Evolutionary conservation across 768 basidiomycete genomes (phyloP).

Genomic region (Coprinopsis sp.): DNA sequence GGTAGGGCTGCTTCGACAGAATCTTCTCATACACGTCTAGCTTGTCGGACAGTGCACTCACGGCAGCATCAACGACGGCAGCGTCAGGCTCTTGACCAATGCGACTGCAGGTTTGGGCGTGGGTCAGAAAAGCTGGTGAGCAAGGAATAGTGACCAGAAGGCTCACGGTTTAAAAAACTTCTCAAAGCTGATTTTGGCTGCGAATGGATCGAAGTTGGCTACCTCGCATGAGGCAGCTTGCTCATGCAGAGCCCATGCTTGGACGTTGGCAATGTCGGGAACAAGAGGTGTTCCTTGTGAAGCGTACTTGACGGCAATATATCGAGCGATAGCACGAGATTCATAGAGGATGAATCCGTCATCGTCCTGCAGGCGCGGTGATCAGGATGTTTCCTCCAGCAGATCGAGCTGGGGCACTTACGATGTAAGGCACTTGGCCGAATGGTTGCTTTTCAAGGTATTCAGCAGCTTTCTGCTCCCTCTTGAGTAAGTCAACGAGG

Average conservation of each 20-base stretch:
- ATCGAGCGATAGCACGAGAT: constrained; percentile 56
- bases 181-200: constrained; percentile 33
- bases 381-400: neutral
- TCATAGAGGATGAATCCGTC: constrained; percentile 61
- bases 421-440: constrained; percentile 56
- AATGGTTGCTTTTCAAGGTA: constrained; percentile 56
- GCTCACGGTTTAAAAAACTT: constrained; percentile 43
- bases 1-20: constrained; percentile 41
- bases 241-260: constrained; percentile 32
- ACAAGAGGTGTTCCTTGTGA: constrained; percentile 46
- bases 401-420: constrained; percentile 19
- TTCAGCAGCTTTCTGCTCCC: constrained; percentile 42
- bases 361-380: constrained; percentile 34
- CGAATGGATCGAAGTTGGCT: constrained; percentile 39
- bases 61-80: constrained; percentile 16
- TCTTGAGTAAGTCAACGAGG: constrained; percentile 36
- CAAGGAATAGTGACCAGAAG: neutral
- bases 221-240: constrained; percentile 41
- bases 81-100: constrained; percentile 20
- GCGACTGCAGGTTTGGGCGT: neutral
- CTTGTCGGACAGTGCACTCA: constrained; percentile 24
- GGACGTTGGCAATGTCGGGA: constrained; percentile 32
- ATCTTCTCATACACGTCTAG: constrained; percentile 44
- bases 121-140: neutral
- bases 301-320: constrained; percentile 51